phyloP scores from a whole-genome alignment of 129 eudicot species.

The Gnaphalium uliginosum region DNA sequence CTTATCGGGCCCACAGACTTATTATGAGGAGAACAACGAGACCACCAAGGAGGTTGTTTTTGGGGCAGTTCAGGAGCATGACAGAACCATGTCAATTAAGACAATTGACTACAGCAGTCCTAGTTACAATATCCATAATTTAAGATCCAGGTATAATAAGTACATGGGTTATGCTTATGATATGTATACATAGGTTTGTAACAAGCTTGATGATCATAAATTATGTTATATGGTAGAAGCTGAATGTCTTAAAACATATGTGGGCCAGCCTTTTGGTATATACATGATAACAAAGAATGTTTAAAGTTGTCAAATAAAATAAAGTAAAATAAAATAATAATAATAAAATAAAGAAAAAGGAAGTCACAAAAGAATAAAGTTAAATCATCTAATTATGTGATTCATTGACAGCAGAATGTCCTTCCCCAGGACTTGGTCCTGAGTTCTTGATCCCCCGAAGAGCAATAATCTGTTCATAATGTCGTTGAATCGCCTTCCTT shows the following conservation, averaged over 20 bases:
- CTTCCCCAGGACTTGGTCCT: conserved; percentile 70
- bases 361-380: conserved; percentile 17
- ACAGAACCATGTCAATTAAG: conserved; percentile 70
- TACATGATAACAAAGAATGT: conserved; percentile 24
- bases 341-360: no score
- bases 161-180: conserved; percentile 71
- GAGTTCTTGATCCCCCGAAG: conserved; percentile 52
- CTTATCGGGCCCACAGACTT: conserved; percentile 58
- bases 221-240: not conserved
- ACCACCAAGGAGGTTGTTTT: conserved; percentile 75
- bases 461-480: conserved; percentile 36
- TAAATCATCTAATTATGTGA: conserved; percentile 26
- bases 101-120: conserved; percentile 79
- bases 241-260: not conserved
- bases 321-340: not conserved
- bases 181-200: conserved; percentile 29
- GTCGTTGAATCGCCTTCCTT: not conserved
- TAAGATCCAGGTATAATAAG: conserved; percentile 67
- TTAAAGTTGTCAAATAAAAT: not conserved
- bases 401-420: conserved; percentile 37
- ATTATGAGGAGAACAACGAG: conserved; percentile 59
- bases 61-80: conserved; percentile 95
- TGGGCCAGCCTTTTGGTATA: not conserved
- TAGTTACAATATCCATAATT: conserved; percentile 41
- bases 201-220: not conserved